Evolutionary conservation across 179 eudicot species (phyloP).

Genomic region (Heliamphora pulchella): DNA sequence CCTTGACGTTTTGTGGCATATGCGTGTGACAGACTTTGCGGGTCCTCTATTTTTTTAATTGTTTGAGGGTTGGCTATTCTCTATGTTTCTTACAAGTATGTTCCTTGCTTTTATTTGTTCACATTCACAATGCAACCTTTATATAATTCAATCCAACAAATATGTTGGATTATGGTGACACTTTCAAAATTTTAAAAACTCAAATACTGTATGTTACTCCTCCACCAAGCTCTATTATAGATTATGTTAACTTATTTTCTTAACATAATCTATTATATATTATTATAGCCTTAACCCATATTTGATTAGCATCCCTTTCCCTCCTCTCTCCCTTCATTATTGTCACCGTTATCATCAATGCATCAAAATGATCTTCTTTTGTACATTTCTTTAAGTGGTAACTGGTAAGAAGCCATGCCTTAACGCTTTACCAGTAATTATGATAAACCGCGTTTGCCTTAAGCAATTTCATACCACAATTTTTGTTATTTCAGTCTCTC

Average conservation of each 20-base stretch:
- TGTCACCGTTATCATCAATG: not conserved
- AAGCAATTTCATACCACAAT: not conserved
- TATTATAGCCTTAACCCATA: not conserved
- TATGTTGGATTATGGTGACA: not conserved
- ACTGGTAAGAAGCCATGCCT: not conserved
- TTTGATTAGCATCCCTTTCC: not conserved
- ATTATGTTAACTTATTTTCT: no score
- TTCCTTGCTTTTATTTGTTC: not conserved
- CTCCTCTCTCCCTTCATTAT: not conserved
- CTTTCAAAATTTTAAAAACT: not conserved
- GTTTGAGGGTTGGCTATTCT: not conserved
- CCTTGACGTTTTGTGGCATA: not conserved
- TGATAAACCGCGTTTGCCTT: not conserved
- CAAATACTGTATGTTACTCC: not conserved
- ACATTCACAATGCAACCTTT: not conserved
- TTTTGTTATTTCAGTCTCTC: not conserved
- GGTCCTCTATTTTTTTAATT: not conserved
- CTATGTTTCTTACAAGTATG: not conserved
- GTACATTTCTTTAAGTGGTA: not conserved
- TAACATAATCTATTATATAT: no score
- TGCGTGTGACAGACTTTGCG: not conserved
- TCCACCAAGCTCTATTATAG: no score
- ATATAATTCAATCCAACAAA: not conserved
- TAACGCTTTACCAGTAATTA: not conserved
- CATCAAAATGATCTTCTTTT: not conserved